phyloP scores from a whole-genome alignment of 495 filamentous ascomycete species.

The Penicillium bovifimosum region DNA sequence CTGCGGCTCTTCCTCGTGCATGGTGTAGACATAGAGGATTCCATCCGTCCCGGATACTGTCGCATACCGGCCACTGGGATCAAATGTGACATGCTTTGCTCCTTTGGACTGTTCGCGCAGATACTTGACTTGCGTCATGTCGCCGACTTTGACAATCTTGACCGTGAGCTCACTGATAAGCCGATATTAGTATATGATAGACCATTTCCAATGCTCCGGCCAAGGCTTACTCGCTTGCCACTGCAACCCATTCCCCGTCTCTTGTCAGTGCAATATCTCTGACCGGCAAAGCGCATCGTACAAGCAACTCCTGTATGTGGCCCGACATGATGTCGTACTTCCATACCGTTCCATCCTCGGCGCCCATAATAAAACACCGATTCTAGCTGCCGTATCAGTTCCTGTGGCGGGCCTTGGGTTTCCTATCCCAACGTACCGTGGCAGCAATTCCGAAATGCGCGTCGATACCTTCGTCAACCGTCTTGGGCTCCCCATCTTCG shows the following conservation, averaged over 20 bases:
- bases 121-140: constrained; percentile 66
- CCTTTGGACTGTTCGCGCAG: constrained; percentile 76
- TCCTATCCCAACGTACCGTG: constrained; percentile 45
- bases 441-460: constrained; percentile 72
- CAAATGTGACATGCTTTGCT: constrained; percentile 86
- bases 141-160: constrained; percentile 75
- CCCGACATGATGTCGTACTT: constrained; percentile 76
- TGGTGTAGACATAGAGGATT: constrained; percentile 79
- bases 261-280: constrained; percentile 79
- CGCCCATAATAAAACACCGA: constrained; percentile 77
- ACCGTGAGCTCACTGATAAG: constrained; percentile 68
- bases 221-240: constrained; percentile 77
- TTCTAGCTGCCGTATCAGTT: constrained; percentile 41
- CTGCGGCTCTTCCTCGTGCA: constrained; percentile 73
- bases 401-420: neutral
- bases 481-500: constrained; percentile 82
- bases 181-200: constrained; percentile 9
- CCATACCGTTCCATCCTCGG: constrained; percentile 90
- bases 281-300: constrained; percentile 75
- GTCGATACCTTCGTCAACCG: constrained; percentile 82
- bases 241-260: constrained; percentile 82
- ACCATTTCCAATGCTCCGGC: neutral
- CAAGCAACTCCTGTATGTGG: constrained; percentile 69
- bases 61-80: constrained; percentile 70
- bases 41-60: constrained; percentile 86